These are phyloP conservation scores for Canariomyces notabilis DNA, from an alignment of 2,329 filamentous ascomycete genomes.

Conservation along the genomic window DNA sequence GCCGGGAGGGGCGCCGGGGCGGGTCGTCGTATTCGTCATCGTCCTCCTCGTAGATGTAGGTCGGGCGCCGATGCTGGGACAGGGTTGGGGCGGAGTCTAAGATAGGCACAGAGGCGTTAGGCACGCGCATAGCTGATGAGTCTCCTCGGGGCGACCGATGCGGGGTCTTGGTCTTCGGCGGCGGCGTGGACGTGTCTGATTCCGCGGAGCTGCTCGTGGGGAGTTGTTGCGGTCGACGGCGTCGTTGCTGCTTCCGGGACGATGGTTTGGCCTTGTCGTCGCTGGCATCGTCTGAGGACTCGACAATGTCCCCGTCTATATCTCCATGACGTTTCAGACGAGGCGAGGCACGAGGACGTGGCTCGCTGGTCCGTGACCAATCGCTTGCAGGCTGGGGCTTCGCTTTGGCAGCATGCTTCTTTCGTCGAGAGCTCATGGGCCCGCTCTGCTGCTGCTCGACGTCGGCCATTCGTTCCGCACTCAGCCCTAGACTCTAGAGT, in stretches of 20 bases:
- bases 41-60: conserved; percentile 26
- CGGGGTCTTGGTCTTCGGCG: conserved; percentile 15
- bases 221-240: conserved; percentile 12
- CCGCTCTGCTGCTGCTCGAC: conserved; percentile 26
- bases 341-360: conserved; percentile 27
- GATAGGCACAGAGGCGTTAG: conserved; percentile 28
- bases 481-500: conserved; percentile 6
- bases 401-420: conserved; percentile 23
- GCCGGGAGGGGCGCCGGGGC: conserved; percentile 20
- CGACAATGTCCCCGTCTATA: conserved; percentile 20
- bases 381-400: conserved; percentile 25
- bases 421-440: conserved; percentile 25
- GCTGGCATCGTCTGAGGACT: conserved; percentile 21
- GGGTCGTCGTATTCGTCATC: conserved; percentile 18
- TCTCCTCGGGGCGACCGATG: conserved; percentile 18
- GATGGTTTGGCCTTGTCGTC: conserved; percentile 18
- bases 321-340: conserved; percentile 27
- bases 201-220: conserved; percentile 15
- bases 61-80: conserved; percentile 21
- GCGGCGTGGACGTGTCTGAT: conserved; percentile 18
- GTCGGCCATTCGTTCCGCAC: conserved; percentile 29
- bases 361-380: conserved; percentile 27
- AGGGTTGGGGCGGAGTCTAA: conserved; percentile 23
- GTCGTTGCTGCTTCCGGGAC: conserved; percentile 14
- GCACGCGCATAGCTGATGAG: conserved; percentile 28